Percentiles rank a stretch among this genome's conserved stretches.
Evolutionary conservation across 129 eudicot genomes (phyloP).

Genomic region (Pittosporum tobira): DNA sequence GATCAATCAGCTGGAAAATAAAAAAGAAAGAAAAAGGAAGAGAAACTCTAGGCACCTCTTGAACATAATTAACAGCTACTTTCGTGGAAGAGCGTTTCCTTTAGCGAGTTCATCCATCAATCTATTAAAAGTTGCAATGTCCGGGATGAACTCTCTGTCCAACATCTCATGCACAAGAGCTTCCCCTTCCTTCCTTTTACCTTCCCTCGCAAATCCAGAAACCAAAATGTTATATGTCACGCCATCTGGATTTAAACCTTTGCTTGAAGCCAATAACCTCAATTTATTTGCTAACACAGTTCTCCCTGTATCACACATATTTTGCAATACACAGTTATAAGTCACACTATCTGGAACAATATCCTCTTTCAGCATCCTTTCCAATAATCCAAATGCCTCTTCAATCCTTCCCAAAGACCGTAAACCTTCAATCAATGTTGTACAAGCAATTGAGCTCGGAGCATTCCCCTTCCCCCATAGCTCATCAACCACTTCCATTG

Average conservation of each 20-base stretch:
- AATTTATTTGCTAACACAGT: conserved; percentile 49
- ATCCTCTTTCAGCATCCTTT: conserved; percentile 54
- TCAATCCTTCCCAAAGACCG: conserved; percentile 27
- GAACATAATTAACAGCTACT: not conserved
- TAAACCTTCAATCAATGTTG: conserved; percentile 66
- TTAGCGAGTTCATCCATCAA: conserved; percentile 50
- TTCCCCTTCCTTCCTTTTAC: conserved; percentile 62
- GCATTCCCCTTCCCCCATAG: conserved; percentile 61
- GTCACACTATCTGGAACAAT: conserved; percentile 79
- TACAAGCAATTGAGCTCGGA: conserved; percentile 66
- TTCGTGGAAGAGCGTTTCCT: not conserved
- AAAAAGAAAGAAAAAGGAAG: too few relatives aligned
- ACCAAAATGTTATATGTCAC: conserved; percentile 64
- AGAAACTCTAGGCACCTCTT: not conserved
- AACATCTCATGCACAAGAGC: conserved; percentile 75
- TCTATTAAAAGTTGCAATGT: conserved; percentile 63
- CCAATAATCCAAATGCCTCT: conserved; percentile 33
- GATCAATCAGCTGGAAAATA: not conserved
- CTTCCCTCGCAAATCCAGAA: conserved; percentile 57
- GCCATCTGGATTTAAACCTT: conserved; percentile 62
- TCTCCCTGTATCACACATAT: conserved; percentile 53
- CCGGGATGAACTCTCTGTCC: conserved; percentile 63
- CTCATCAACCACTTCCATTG: conserved; percentile 45
- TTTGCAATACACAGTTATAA: conserved; percentile 55
- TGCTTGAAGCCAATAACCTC: conserved; percentile 53